Evolutionary conservation across 2,329 filamentous ascomycete genomes (phyloP).

Genomic region (Cytospora leucostoma): DNA sequence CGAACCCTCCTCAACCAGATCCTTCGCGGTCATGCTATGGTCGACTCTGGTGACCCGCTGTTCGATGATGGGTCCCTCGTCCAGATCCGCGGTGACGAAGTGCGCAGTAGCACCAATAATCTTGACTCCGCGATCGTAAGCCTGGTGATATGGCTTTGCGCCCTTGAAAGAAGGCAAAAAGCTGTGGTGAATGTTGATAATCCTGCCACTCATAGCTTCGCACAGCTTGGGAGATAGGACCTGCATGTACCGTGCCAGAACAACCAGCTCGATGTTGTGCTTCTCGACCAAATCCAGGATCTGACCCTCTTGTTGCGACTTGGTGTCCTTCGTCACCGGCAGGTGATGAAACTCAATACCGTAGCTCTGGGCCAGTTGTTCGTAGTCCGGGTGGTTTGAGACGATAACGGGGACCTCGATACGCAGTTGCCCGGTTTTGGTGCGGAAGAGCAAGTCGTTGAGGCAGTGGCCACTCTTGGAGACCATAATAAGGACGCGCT

Average conservation of each 20-base stretch:
- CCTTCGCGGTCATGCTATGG: slow-evolving; percentile 74
- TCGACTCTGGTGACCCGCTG: slow-evolving; percentile 77
- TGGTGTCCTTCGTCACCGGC: slow-evolving; percentile 77
- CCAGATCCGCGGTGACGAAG: slow-evolving; percentile 81
- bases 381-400: slow-evolving; percentile 79
- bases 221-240: slow-evolving; percentile 75
- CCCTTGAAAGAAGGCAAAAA: slow-evolving; percentile 89
- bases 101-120: slow-evolving; percentile 86
- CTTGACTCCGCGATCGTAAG: slow-evolving; percentile 83
- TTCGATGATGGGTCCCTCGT: slow-evolving; percentile 87
- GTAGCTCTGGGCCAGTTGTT: slow-evolving; percentile 68
- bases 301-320: slow-evolving; percentile 69
- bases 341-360: slow-evolving; percentile 79
- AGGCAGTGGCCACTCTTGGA: slow-evolving; percentile 87
- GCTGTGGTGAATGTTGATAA: slow-evolving; percentile 91
- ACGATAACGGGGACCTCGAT: slow-evolving; percentile 78
- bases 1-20: slow-evolving; percentile 76
- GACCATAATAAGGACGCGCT: slow-evolving; percentile 82
- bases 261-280: slow-evolving; percentile 74
- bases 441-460: slow-evolving; percentile 80
- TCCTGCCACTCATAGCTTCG: slow-evolving; percentile 76
- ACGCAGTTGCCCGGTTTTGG: slow-evolving; percentile 70
- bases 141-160: slow-evolving; percentile 85
- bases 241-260: slow-evolving; percentile 86
- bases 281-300: slow-evolving; percentile 70